These are phyloP conservation scores for Phaseolus coccineus DNA, from an alignment of 331 rosid genomes.

Conservation along the genomic window DNA sequence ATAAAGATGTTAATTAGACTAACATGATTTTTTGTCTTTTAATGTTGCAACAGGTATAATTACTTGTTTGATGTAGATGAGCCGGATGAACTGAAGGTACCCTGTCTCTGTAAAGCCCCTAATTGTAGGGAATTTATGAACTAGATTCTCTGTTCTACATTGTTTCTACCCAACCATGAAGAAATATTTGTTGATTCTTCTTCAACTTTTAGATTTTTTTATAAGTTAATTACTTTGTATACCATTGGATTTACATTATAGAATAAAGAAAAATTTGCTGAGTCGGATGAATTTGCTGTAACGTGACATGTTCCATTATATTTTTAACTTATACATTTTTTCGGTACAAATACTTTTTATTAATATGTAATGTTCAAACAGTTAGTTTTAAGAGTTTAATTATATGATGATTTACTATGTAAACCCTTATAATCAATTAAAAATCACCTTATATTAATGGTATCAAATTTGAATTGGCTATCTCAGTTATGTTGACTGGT, in stretches of 20 bases:
- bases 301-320: background rate
- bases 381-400: no score
- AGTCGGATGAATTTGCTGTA: background rate
- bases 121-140: slow-evolving; percentile 83
- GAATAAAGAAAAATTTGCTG: background rate
- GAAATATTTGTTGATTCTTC: slow-evolving; percentile 33
- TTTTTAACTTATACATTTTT: background rate
- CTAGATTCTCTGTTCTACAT: slow-evolving; percentile 48
- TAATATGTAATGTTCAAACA: background rate
- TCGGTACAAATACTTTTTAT: no score
- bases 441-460: no score
- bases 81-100: slow-evolving; percentile 79
- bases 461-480: no score
- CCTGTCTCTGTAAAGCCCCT: slow-evolving; percentile 83
- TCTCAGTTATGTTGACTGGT: no score
- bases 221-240: slow-evolving; percentile 40
- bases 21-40: background rate
- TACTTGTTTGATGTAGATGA: slow-evolving; percentile 92
- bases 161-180: slow-evolving; percentile 48
- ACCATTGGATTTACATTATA: slow-evolving; percentile 40
- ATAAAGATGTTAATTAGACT: slow-evolving; percentile 28
- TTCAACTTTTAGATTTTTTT: background rate
- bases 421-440: no score
- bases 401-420: no score
- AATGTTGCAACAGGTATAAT: slow-evolving; percentile 71